Evolutionary conservation across 164 flowering plant genomes (phyloP), one percentile per base, ranked within the genome.

Genomic region (Vitis cinerea): DNA sequence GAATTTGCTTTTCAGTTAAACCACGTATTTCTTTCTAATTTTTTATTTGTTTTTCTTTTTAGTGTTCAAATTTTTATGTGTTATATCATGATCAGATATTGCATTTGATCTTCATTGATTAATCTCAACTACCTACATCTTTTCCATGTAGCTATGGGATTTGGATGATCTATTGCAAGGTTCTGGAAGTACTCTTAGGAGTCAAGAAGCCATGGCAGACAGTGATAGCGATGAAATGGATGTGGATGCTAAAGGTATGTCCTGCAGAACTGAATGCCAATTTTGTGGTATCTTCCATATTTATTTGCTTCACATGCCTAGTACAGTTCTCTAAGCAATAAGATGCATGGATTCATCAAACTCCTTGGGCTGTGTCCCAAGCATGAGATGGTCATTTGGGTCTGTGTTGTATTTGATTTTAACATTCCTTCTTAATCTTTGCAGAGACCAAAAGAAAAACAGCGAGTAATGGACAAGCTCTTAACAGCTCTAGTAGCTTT

Each of bases 161-260:
- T 64, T 90, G 83, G 86, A 87, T 74, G 81, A 83, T 4, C 23
- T 85, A 65, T 70, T 90, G 73, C 82, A 83, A 86, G 78, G 64
- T 70, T 69, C 81, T 59, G 75, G 49, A 30, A 68, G 54, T 63
- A 44, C 48, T 55, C 56, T n/a, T 8, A 67, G 29, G 14, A 71
- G 70, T 76, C 71, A 75, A 59, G 71, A 72, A 50, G 79, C 65
- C 52, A 74, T 7, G 16, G 63, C 71, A 49, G 87, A 82, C 59
- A 75, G 81, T 59, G 87, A 87, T 59, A 76, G 76, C 64, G 87
- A 87, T 76, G 90, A 79, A 23, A 87, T 86, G 90, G 90, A 89
- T 61, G 72, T 80, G 31, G 94, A 90, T 71, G 44, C 6, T 37
- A 37, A 37, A 37, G 44, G 44, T 37, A 37, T 37, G 44, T 31